Evolutionary conservation across 441 rosid species (phyloP).

Genomic region (Gossypium schwendimanii): DNA sequence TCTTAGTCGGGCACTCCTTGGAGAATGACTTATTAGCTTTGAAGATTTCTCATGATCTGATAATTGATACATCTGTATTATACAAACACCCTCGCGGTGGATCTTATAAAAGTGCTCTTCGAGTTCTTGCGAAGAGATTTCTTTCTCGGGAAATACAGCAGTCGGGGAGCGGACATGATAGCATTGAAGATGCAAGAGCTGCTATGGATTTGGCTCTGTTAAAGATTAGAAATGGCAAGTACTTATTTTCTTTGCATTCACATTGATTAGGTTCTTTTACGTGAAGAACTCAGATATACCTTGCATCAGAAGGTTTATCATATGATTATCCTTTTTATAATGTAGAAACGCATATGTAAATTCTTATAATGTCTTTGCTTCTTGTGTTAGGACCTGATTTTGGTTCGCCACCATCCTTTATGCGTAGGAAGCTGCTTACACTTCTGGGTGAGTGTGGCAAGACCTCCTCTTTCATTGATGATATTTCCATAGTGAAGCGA

Average conservation of each 20-base stretch:
- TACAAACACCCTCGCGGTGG: constrained; percentile 81
- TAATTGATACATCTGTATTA: constrained; percentile 83
- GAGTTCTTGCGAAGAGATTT: constrained; percentile 73
- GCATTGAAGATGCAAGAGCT: constrained; percentile 87
- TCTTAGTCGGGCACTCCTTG: constrained; percentile 90
- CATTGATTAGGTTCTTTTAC: background rate
- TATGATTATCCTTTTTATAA: background rate
- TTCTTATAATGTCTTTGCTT: constrained; percentile 15
- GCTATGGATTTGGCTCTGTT: constrained; percentile 80
- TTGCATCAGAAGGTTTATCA: background rate
- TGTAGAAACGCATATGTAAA: constrained; percentile 5
- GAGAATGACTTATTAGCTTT: constrained; percentile 85
- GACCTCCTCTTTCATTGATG: constrained; percentile 65
- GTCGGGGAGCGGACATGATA: constrained; percentile 80
- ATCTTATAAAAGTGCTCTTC: constrained; percentile 77
- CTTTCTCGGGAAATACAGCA: constrained; percentile 81
- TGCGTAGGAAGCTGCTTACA: constrained; percentile 58
- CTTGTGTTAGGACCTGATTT: constrained; percentile 73
- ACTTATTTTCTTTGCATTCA: constrained; percentile 4
- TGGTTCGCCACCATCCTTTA: constrained; percentile 62
- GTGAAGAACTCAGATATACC: background rate
- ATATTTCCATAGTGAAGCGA: constrained; percentile 55
- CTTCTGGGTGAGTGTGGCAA: constrained; percentile 65
- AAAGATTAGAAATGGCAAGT: constrained; percentile 75
- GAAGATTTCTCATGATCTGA: constrained; percentile 73